These are phyloP conservation scores for Neurospora pannonica DNA, from an alignment of 495 filamentous ascomycete genomes.

Conservation along the genomic window DNA sequence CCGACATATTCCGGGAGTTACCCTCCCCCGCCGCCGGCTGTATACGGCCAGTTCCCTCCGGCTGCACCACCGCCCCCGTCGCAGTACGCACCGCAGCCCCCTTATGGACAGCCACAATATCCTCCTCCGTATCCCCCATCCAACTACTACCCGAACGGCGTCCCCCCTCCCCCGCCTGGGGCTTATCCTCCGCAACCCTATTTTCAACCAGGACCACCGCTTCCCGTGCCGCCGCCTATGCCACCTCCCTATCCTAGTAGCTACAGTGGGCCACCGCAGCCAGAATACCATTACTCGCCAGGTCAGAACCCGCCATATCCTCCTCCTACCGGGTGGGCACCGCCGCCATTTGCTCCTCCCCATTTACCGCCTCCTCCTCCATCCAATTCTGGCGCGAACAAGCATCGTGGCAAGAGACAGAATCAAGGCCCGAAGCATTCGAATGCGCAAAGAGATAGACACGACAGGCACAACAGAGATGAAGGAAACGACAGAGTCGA, in stretches of 20 bases:
- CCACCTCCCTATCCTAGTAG: constrained; percentile 18
- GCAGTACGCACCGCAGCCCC: constrained; percentile 15
- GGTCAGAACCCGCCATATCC: constrained; percentile 8
- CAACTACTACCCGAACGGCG: constrained; percentile 16
- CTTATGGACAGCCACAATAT: constrained; percentile 21
- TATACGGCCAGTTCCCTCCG: constrained; percentile 3
- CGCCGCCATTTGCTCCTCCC: constrained; percentile 12
- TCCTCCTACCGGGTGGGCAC: constrained; percentile 14
- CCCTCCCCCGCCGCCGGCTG: constrained; percentile 2
- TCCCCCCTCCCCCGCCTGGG: constrained; percentile 11
- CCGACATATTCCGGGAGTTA: constrained; percentile 13
- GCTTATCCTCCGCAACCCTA: constrained; percentile 18
- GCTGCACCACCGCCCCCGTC: constrained; percentile 6
- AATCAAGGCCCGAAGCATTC: constrained; percentile 12
- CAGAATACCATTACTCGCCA: constrained; percentile 18
- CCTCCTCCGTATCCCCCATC: constrained; percentile 16
- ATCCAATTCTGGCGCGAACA: constrained; percentile 4
- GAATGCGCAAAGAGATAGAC: constrained; percentile 4
- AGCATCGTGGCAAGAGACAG: constrained; percentile 12
- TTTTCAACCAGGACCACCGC: constrained; percentile 5
- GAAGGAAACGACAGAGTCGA: background rate
- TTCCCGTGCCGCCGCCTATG: constrained; percentile 16
- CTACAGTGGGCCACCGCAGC: constrained; percentile 15
- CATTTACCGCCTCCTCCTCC: constrained; percentile 6
- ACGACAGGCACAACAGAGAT: background rate